A percentile compares a stretch with the other conserved stretches of the same genome.
These are phyloP conservation scores for Amanita subjunquillea DNA, from an alignment of 768 basidiomycete species.

Conservation along the genomic window DNA sequence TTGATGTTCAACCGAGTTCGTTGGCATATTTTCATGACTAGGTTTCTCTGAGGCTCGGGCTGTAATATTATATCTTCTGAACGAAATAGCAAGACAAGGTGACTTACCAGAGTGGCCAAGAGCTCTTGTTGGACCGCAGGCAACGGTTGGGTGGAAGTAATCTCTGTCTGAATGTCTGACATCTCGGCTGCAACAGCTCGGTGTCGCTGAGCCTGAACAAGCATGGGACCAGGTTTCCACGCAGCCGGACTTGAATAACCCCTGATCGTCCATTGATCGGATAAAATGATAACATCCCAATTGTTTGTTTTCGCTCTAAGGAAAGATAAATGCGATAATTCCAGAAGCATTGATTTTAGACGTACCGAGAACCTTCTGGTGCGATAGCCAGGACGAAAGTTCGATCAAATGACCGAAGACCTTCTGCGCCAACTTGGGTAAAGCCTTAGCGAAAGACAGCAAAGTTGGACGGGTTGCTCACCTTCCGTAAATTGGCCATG, in stretches of 20 bases:
- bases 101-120: slow-evolving; percentile 48
- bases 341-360: slow-evolving; percentile 9
- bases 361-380: slow-evolving; percentile 74
- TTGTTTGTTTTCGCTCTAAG: slow-evolving; percentile 66
- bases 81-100: slow-evolving; percentile 8
- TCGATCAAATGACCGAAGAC: slow-evolving; percentile 87
- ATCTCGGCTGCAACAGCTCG: slow-evolving; percentile 18
- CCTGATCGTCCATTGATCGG: slow-evolving; percentile 79
- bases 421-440: slow-evolving; percentile 35
- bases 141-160: slow-evolving; percentile 17
- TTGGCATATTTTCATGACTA: slow-evolving; percentile 61
- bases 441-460: background rate
- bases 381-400: slow-evolving; percentile 83
- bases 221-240: slow-evolving; percentile 68
- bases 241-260: slow-evolving; percentile 76
- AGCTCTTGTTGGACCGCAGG: slow-evolving; percentile 39
- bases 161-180: slow-evolving; percentile 11
- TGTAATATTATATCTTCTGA: slow-evolving; percentile 16
- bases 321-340: slow-evolving; percentile 4
- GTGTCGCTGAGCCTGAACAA: slow-evolving; percentile 43
- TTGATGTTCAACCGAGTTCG: slow-evolving; percentile 71
- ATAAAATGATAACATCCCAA: slow-evolving; percentile 87
- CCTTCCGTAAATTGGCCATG: slow-evolving; percentile 92
- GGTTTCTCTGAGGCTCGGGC: slow-evolving; percentile 61
- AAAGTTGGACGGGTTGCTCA: slow-evolving; percentile 25